Evolutionary conservation across 805 yeast species (phyloP).

Genomic region (Brettanomyces custersianus): DNA sequence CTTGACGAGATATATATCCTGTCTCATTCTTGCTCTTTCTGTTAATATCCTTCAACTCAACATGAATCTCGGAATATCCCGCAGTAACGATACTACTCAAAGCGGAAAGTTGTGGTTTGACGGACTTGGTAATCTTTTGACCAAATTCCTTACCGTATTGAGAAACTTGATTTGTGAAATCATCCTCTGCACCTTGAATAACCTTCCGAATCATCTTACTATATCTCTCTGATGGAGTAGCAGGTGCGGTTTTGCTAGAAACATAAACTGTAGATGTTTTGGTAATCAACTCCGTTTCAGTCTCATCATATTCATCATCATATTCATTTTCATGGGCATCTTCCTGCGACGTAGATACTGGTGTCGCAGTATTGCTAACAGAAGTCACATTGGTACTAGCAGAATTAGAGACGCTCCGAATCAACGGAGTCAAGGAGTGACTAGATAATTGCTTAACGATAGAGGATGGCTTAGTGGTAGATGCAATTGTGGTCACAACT

Average conservation of each 20-base stretch:
- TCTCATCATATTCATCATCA: too few relatives aligned
- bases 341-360: background rate
- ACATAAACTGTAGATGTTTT: background rate
- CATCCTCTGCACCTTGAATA: conserved; percentile 28
- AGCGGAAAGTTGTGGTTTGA: conserved; percentile 28
- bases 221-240: conserved; percentile 20
- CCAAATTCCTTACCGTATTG: conserved; percentile 21
- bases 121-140: conserved; percentile 18
- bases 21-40: conserved; percentile 6
- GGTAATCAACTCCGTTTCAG: too few relatives aligned
- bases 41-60: conserved; percentile 18
- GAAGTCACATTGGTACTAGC: background rate
- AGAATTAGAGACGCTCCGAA: background rate
- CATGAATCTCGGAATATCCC: conserved; percentile 22
- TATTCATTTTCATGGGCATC: background rate
- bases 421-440: background rate
- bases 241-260: conserved; percentile 3
- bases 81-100: conserved; percentile 20
- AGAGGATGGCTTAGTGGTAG: background rate
- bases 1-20: conserved; percentile 36
- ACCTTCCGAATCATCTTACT: conserved; percentile 27
- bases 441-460: background rate
- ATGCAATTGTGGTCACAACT: conserved; percentile 1
- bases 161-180: conserved; percentile 29
- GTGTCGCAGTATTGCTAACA: background rate